Base-by-base conservation (phyloP, 1,139 yeast species). In the Pichia cactophila region DNA sequence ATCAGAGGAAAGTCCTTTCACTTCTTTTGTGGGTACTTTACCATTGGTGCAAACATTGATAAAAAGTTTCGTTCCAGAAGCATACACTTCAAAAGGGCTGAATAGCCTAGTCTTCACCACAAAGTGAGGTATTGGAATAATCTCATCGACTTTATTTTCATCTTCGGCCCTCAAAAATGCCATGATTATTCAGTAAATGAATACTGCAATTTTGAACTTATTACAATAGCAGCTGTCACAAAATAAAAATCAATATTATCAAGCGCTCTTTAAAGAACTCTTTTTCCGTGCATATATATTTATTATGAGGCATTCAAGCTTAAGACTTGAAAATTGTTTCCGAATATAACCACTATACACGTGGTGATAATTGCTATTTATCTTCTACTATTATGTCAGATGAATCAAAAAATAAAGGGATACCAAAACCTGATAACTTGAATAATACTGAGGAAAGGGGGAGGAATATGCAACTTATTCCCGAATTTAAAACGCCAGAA, bases 41-140 rank as follows among this genome's bases (percentile, higher is more conserved):
- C 68, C 61, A 58, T 82, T 83, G 28, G 82, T 78, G 59, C 95
- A 86, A 0, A 87, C 70, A 63, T 89, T 89, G 48, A 88, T 72
- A 63, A 89, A 89, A n/a, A 85, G 76, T 61, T 89, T 89, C 4
- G 80, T 73, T 0, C 78, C 75, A 2, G 68, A 50, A 6, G 53
- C 51, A 5, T 49, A 54, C 2, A 43, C 47, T 51, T 60, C 36
- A 60, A 59, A 53, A 56, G 63, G 42, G 54, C 74, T 68, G 10
- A 75, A 67, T 2, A 81, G 67, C 50, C 72, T 66, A 0, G 87
- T 74, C 62, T 85, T 85, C 41, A 84, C 71, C 16, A 83, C 92
- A 61, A 83, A 83, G 12, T 80, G 81, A 0, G 86, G 80, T 14
- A 59, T 65, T 0, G 89, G 88, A 31, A 67, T 58, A 5, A 74